Evolutionary conservation across 208 protist genomes (phyloP), one percentile per base, ranked within the genome.

Genomic region (Novymonas esmeraldas): DNA sequence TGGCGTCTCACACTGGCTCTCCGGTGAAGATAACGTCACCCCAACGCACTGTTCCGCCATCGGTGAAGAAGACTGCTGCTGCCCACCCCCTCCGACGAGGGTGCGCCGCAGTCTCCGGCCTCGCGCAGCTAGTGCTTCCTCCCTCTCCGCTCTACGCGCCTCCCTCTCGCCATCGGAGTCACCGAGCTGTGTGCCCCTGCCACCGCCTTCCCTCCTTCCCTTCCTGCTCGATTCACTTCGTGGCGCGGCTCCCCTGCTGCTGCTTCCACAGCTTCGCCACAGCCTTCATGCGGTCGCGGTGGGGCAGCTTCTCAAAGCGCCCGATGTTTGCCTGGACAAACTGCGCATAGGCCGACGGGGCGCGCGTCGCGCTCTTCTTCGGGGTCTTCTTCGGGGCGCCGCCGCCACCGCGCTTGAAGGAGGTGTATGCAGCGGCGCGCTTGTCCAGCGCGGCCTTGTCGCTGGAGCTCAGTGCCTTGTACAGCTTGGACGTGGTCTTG

Each of bases 221-320:
- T 41, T n/a, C n/a, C n/a, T n/a, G n/a, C n/a, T n/a, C n/a, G n/a
- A n/a, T n/a, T n/a, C n/a, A n/a, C n/a, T n/a, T n/a, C 48, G 68
- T 76, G 59, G 46, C 59, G 0, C 3, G 31, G 49, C 66, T 64
- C 29, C 75, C 55, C 54, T 87, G 42, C 61, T 95, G 84, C 70
- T 89, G 70, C 45, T 87, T 92, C 87, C 90, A 95, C 46, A 95
- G 78, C 73, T 95, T 93, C 16, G 90, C 90, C 18, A 95, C 84
- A 2, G 82, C 85, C 74, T 83, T 82, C 80, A 95, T 86, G 59
- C 87, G 87, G 55, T 93, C 88, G 56, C 55, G 76, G 68, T 83
- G 84, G 10, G 87, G 87, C n/a, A 95, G 69, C 48, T 81, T 77
- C 51, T 80, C 76, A 57, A 85, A 95, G 54, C 89, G 89, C 52